Evolutionary conservation across 2,329 filamentous ascomycete species (phyloP).

Genomic region (Esteya vermicola): DNA sequence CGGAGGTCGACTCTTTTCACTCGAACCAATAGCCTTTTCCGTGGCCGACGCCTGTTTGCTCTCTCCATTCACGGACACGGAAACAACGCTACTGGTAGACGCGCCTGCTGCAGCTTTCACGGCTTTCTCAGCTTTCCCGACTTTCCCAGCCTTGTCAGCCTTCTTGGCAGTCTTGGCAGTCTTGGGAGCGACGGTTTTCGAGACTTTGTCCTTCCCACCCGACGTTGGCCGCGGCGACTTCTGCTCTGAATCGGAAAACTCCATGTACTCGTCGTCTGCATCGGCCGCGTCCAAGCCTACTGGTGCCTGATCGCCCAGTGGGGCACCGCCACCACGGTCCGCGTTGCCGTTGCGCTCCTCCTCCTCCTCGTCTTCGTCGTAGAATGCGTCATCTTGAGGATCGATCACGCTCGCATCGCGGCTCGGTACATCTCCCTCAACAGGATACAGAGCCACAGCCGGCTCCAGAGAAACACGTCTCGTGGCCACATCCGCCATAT

Average conservation of each 20-base stretch:
- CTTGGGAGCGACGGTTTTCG: no score
- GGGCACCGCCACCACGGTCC: constrained; percentile 6
- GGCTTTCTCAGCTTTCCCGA: background rate
- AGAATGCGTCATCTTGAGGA: constrained; percentile 10
- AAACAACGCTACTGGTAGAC: no score
- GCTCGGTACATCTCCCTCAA: constrained; percentile 2
- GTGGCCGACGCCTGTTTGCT: no score
- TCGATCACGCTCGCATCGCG: constrained; percentile 11
- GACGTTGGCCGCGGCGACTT: background rate
- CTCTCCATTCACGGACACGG: no score
- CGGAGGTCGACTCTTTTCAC: background rate
- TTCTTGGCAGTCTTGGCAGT: background rate
- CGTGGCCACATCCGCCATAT: no score
- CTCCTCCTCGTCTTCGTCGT: constrained; percentile 10
- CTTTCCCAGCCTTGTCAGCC: background rate
- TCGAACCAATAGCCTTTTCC: no score
- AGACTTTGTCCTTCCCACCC: background rate
- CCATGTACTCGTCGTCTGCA: constrained; percentile 9
- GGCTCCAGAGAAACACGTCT: background rate
- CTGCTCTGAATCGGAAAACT: constrained; percentile 6
- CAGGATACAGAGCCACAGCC: background rate
- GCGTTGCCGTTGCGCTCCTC: no score
- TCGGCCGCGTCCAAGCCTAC: constrained; percentile 5
- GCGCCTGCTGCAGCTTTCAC: background rate
- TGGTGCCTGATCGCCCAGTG: constrained; percentile 2